phyloP scores from a whole-genome alignment of 352 stramenopile species.

The Blastocystis sp. region DNA sequence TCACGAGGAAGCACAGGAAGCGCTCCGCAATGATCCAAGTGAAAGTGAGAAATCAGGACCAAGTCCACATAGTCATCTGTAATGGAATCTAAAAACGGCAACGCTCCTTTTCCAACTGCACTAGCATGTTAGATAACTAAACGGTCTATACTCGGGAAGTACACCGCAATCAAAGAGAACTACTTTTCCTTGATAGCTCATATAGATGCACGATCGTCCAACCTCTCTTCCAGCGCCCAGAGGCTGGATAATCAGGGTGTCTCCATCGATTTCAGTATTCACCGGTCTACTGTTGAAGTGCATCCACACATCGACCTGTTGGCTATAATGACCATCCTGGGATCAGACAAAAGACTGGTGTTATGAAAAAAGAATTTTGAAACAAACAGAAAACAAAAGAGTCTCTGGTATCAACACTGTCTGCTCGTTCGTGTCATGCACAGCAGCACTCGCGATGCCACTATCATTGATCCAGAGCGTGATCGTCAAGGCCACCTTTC shows the following conservation, averaged over 20 bases:
- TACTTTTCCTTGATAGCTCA: slow-evolving; percentile 97
- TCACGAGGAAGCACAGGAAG: slow-evolving; percentile 71
- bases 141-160: slow-evolving; percentile 66
- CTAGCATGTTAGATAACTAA: background rate
- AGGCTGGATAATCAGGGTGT: slow-evolving; percentile 80
- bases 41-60: slow-evolving; percentile 97
- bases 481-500: background rate
- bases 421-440: background rate
- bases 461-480: background rate
- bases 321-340: background rate
- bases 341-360: background rate
- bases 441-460: background rate
- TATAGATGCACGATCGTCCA: slow-evolving; percentile 94
- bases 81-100: slow-evolving; percentile 95
- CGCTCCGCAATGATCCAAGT: slow-evolving; percentile 97
- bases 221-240: slow-evolving; percentile 96
- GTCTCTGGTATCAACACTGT: background rate
- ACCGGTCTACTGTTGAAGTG: background rate
- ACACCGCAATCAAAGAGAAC: slow-evolving; percentile 88
- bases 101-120: slow-evolving; percentile 80
- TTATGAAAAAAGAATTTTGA: background rate
- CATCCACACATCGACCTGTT: background rate
- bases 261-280: slow-evolving; percentile 45
- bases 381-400: background rate
- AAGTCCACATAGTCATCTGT: slow-evolving; percentile 89